Base-by-base conservation (phyloP, 208 protist species). In the Trypanosoma congolense region DNA sequence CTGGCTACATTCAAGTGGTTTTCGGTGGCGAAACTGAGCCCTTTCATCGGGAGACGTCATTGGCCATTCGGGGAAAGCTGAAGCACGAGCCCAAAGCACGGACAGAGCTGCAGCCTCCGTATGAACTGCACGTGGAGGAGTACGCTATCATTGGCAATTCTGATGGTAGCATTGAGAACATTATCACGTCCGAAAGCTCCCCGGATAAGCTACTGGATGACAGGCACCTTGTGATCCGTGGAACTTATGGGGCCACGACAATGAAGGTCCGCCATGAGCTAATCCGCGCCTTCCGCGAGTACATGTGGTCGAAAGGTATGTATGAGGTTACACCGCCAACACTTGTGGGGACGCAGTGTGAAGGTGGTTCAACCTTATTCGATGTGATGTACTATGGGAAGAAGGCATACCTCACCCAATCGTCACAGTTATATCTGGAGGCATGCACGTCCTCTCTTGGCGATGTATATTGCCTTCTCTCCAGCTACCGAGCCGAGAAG, bases 361-460 rank as follows among this genome's bases (percentile, higher is more conserved):
- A 99, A 69, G 98, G 98, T 61, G 97, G 97, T 40, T 96, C 93
- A 26, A 98, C 96, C 8, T 75, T 99, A 6, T 99, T 99, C 70
- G 93, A 97, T n/a, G 59, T 99, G 5, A 69, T 98, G 57, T 99
- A 98, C 78, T 99, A 97, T 67, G 97, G 95, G 41, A 82, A 98
- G 73, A 88, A 80, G 41, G 97, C 98, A 3, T 99, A 98, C 68
- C 73, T 99, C 14, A 99, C 98, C 26, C 97, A 99, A 77, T 98
- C 96, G 3, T 98, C 93, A 21, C 98, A 99, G 85, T 89, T 99
- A 2, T 99, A 99, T 73, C 78, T 99, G 10, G 98, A 99, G 71
- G 98, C 97, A 5, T 77, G 82, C 45, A 90, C 96, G 28, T 75
- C 97, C 42, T 83, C 96, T 4, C 12, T 99, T 18, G 98, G 97